Evolutionary conservation across 495 filamentous ascomycete species (phyloP).

Genomic region (Daldinia bambusicola): DNA sequence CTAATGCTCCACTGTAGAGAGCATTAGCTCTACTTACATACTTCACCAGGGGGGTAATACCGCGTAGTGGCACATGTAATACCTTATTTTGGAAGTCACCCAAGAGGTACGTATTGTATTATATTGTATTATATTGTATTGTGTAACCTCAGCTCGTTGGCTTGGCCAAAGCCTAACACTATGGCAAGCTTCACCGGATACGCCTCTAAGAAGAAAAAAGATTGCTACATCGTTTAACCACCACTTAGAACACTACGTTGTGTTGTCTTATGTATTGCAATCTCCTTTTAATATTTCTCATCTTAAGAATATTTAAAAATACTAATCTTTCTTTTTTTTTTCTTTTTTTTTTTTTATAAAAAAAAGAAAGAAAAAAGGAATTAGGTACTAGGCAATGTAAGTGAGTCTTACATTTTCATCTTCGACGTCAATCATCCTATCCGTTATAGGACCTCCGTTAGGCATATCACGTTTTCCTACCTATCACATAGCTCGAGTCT

Average conservation of each 20-base stretch:
- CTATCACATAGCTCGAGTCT: not conserved
- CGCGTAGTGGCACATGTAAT: too few species aligned
- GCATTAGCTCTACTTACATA: slow-evolving; percentile 8
- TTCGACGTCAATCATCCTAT: not conserved
- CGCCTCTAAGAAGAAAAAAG: not conserved
- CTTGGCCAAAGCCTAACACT: too few species aligned
- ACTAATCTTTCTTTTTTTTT: not conserved
- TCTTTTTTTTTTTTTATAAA: too few species aligned
- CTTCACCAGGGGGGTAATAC: slow-evolving; percentile 3
- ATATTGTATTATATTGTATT: too few species aligned
- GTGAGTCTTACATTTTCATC: too few species aligned
- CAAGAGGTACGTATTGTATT: too few species aligned
- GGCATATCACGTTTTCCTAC: not conserved
- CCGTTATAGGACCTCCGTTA: not conserved
- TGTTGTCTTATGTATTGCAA: slow-evolving; percentile 11
- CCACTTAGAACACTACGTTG: slow-evolving; percentile 33
- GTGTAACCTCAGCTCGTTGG: too few species aligned
- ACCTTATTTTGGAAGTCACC: too few species aligned
- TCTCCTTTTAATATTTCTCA: slow-evolving; percentile 20
- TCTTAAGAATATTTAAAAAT: not conserved
- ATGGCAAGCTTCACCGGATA: not conserved
- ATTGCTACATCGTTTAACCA: slow-evolving; percentile 38
- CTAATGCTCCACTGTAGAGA: not conserved
- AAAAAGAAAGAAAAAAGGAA: too few species aligned
- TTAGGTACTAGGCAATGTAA: too few species aligned